phyloP scores from a whole-genome alignment of 2,329 filamentous ascomycete genomes.

The Purpureocillium lavendulum region DNA sequence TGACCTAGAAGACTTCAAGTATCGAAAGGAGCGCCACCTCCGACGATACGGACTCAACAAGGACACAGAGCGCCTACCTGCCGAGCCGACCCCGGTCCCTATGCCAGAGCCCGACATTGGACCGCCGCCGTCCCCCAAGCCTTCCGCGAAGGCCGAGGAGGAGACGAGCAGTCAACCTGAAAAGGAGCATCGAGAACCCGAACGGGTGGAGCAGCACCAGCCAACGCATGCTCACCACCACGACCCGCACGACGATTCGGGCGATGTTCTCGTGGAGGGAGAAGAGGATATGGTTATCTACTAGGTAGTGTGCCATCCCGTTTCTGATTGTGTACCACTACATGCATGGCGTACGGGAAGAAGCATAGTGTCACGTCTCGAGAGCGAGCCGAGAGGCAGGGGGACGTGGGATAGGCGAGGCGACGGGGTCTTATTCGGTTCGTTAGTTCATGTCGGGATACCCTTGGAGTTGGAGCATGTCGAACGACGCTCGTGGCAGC shows the following conservation, averaged over 20 bases:
- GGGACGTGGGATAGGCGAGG: background rate
- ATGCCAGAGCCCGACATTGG: slow-evolving; percentile 6
- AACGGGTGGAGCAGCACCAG: background rate
- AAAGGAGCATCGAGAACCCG: background rate
- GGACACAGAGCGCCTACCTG: slow-evolving; percentile 18
- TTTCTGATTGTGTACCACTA: slow-evolving; percentile 1
- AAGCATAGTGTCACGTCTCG: background rate
- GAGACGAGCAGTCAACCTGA: too few relatives aligned
- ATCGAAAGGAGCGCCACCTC: slow-evolving; percentile 30
- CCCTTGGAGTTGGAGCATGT: too few relatives aligned
- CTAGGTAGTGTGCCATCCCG: slow-evolving; percentile 31
- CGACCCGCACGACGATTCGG: slow-evolving; percentile 56
- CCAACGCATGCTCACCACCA: background rate
- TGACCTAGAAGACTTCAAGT: slow-evolving; percentile 57
- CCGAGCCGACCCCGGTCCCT: slow-evolving; percentile 16
- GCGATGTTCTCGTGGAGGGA: slow-evolving; percentile 72
- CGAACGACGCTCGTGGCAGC: too few relatives aligned
- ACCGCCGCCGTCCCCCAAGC: background rate
- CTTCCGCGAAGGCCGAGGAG: background rate
- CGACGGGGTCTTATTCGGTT: background rate
- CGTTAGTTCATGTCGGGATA: too few relatives aligned
- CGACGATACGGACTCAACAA: slow-evolving; percentile 15
- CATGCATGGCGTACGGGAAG: background rate
- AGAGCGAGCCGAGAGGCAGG: too few relatives aligned
- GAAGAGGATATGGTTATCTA: slow-evolving; percentile 92